phyloP scores from a whole-genome alignment of 148 eudicot species.

The Chenopodium quinoa region DNA sequence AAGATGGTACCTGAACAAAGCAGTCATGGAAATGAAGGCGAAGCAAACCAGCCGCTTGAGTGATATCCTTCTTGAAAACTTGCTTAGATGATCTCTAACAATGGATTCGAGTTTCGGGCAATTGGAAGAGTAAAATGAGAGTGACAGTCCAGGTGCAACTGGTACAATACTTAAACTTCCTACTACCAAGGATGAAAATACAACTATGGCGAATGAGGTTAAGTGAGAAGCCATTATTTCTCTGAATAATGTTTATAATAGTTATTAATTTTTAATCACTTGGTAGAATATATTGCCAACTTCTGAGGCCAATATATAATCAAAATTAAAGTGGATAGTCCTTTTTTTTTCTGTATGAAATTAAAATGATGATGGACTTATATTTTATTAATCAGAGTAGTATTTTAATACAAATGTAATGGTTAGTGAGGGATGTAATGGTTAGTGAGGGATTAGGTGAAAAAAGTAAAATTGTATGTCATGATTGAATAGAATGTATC shows the following conservation, averaged over 20 bases:
- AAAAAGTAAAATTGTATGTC: background rate
- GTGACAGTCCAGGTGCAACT: background rate
- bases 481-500: background rate
- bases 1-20: background rate
- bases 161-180: background rate
- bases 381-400: no score
- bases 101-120: background rate
- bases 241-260: no score
- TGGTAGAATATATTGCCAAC: background rate
- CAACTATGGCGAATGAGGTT: background rate
- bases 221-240: background rate
- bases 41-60: background rate
- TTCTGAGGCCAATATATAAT: background rate
- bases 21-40: background rate
- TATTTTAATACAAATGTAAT: no score
- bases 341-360: no score
- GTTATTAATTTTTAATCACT: background rate
- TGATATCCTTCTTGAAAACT: background rate
- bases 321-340: background rate
- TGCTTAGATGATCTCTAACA: background rate
- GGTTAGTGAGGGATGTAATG: background rate
- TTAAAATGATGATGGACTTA: no score
- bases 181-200: background rate
- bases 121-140: background rate
- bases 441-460: background rate